These are phyloP conservation scores for Lasiodiplodia theobromae DNA, from an alignment of 2,329 filamentous ascomycete genomes.

Conservation along the genomic window DNA sequence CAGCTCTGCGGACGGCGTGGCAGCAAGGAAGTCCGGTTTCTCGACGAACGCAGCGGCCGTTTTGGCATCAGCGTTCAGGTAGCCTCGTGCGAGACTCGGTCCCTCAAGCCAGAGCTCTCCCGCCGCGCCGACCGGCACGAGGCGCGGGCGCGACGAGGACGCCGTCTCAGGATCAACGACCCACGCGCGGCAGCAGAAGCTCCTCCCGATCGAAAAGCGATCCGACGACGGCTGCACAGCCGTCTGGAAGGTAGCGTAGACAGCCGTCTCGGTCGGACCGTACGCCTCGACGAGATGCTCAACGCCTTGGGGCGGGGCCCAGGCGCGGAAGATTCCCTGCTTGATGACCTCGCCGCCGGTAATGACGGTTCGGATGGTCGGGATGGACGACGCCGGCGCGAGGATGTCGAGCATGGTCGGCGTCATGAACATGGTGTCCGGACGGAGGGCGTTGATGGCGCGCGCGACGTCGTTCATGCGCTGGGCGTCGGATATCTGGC, in stretches of 20 bases:
- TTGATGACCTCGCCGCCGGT: slow-evolving; percentile 55
- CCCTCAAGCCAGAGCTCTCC: slow-evolving; percentile 58
- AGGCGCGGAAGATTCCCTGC: slow-evolving; percentile 35
- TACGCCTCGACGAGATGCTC: slow-evolving; percentile 20
- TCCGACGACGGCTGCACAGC: slow-evolving; percentile 40
- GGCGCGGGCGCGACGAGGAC: background rate
- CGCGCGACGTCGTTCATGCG: slow-evolving; percentile 58
- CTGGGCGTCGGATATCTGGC: slow-evolving; percentile 63
- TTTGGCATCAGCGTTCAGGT: slow-evolving; percentile 44
- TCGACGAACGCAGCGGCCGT: slow-evolving; percentile 44
- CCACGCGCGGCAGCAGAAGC: slow-evolving; percentile 29
- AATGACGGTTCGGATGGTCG: slow-evolving; percentile 43
- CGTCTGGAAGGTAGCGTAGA: slow-evolving; percentile 38
- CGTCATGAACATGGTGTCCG: slow-evolving; percentile 64
- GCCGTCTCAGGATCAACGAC: slow-evolving; percentile 41
- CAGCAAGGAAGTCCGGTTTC: slow-evolving; percentile 28
- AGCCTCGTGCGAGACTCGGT: slow-evolving; percentile 53
- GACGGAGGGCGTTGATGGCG: slow-evolving; percentile 60
- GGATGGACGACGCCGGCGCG: slow-evolving; percentile 46
- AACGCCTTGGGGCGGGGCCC: slow-evolving; percentile 17
- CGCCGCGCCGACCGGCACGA: slow-evolving; percentile 49
- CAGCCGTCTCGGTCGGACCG: slow-evolving; percentile 29
- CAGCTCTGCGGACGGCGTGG: slow-evolving; percentile 53
- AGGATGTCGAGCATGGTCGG: slow-evolving; percentile 61
- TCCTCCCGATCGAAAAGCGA: slow-evolving; percentile 4